Evolutionary conservation across 257 asterid genomes (phyloP).

Genomic region (Fraxinus anomala): DNA sequence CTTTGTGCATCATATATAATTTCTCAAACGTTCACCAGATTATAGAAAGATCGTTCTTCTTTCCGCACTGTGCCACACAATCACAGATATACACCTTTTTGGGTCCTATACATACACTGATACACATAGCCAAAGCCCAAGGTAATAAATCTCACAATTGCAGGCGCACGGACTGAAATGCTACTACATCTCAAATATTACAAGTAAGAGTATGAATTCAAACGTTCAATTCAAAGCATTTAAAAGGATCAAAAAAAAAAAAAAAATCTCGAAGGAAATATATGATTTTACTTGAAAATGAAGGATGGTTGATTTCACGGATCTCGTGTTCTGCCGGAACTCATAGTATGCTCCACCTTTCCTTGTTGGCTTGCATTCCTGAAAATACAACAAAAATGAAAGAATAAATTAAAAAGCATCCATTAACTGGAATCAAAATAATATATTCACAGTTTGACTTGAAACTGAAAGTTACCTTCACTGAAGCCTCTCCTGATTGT

Average conservation of each 20-base stretch:
- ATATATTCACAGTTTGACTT: slow-evolving; percentile 1
- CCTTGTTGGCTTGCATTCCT: slow-evolving; percentile 60
- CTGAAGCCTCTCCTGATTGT: slow-evolving; percentile 50
- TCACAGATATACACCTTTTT: not conserved
- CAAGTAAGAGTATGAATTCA: not conserved
- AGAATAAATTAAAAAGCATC: not conserved
- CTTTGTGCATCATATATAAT: not conserved
- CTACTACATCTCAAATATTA: not conserved
- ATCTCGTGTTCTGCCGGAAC: slow-evolving; percentile 63
- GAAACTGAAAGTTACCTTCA: slow-evolving; percentile 43
- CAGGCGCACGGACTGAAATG: not conserved
- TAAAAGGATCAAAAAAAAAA: not conserved
- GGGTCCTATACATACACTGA: not conserved
- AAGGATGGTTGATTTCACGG: slow-evolving; percentile 63
- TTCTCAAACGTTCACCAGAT: not conserved
- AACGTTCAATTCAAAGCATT: not conserved
- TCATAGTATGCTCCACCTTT: slow-evolving; percentile 59
- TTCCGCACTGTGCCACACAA: not conserved
- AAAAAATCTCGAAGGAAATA: not conserved
- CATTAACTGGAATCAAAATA: not conserved
- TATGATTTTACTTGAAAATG: slow-evolving; percentile 55
- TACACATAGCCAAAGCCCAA: not conserved
- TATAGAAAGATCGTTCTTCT: not conserved
- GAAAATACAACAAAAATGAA: slow-evolving; percentile 5
- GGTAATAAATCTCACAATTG: not conserved